Base-by-base conservation (phyloP, 345 rosid genomes). In the Barbarea vulgaris region DNA sequence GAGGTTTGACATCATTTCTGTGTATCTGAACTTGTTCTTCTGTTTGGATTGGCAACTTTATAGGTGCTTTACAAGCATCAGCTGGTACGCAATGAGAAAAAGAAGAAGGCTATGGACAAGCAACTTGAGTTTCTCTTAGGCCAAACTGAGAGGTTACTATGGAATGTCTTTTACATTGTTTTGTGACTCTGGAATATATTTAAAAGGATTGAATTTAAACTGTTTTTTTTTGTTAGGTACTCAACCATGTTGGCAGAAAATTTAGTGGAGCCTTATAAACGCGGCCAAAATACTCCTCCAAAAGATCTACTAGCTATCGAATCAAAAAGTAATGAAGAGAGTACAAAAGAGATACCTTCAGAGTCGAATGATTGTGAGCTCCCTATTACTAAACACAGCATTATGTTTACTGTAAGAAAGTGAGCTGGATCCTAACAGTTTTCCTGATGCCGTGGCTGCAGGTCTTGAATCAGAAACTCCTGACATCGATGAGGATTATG, bases 181-280 rank as follows among this genome's bases (percentile, higher is more conserved):
- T 57, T 72, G 24, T 37, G 3, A n/a, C 24, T 44, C 24, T 48
- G 37, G 62, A 25, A 59, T 63, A 39, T 51, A 41, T 31, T 31
- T 21, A 24, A 33, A 33, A 59, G 46, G 18, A 44, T 68, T 59
- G 34, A 67, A 44, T 39, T 42, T 48, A 9, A 70, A 41, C 36
- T 65, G 67, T 64, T 77, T 51, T 63, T 60, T 52, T 58, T 52
- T 78, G 77, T 75, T 64, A 96, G 99, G 87, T 96, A 96, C 87
- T 96, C 99, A 63, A 93, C 98, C 46, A 96, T 96, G 99, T 83
- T 96, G 68, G 99, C 99, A 27, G 99, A 96, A 88, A 96, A 96
- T 82, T 84, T 96, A 69, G 90, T 77, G 72, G 98, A 92, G 63
- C 78, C 84, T 31, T 60, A 46, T 65, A 83, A 78, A 67, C 87